phyloP scores from a whole-genome alignment of 257 asterid genomes.

The Plectranthus barbatus region DNA sequence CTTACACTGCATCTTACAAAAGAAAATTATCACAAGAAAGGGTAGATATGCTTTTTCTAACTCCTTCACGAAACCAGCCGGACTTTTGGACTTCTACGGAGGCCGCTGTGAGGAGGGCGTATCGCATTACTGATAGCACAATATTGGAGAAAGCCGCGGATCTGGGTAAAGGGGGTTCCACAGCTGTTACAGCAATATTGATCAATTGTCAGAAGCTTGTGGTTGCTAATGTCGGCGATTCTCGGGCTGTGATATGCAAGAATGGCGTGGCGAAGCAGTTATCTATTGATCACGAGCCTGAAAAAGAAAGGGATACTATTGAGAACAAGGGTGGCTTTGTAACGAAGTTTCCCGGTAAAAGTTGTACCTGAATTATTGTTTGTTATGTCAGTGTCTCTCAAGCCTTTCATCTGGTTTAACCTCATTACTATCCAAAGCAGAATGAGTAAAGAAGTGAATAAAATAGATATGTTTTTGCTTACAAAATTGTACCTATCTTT shows the following conservation, averaged over 20 bases:
- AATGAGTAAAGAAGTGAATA: no score
- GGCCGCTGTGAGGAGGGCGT: constrained; percentile 71
- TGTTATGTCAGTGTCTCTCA: no score
- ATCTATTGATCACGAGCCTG: constrained; percentile 87
- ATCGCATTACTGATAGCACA: constrained; percentile 50
- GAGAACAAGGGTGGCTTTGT: constrained; percentile 89
- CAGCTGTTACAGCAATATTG: constrained; percentile 89
- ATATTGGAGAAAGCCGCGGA: constrained; percentile 71
- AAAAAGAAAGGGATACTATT: constrained; percentile 50
- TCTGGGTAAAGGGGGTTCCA: constrained; percentile 86
- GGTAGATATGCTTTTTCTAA: background rate
- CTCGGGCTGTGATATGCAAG: constrained; percentile 85
- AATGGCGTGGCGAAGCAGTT: constrained; percentile 76
- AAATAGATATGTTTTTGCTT: no score
- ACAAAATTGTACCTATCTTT: no score
- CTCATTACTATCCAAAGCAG: no score
- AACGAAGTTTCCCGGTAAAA: constrained; percentile 64
- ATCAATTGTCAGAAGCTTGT: constrained; percentile 71
- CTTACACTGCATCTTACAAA: background rate
- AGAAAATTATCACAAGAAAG: no score
- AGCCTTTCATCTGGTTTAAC: no score
- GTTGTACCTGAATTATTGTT: background rate
- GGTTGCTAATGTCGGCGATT: constrained; percentile 94
- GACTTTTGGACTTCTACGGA: constrained; percentile 79
- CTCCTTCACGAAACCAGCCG: constrained; percentile 30